Percentiles rank a stretch among this genome's conserved stretches.
These are phyloP conservation scores for Protomyces gravidus DNA, from an alignment of 1,139 yeast genomes.

Conservation along the genomic window DNA sequence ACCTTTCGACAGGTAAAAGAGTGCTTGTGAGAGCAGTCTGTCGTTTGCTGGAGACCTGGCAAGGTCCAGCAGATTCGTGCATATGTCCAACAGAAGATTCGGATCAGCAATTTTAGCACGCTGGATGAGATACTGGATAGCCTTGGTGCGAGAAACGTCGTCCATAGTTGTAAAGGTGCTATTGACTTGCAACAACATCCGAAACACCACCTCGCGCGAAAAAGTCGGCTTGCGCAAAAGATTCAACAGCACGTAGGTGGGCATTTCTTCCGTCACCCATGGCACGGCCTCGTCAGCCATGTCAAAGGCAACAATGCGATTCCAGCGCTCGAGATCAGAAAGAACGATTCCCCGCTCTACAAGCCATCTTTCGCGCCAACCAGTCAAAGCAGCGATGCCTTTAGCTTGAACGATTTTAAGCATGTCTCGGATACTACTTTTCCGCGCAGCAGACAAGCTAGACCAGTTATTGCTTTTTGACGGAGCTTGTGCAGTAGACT, in stretches of 20 bases:
- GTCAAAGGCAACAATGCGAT: background rate
- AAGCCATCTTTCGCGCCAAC: background rate
- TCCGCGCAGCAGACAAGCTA: no score
- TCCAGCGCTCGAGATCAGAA: constrained; percentile 2
- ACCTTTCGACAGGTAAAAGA: background rate
- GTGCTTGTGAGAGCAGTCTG: background rate
- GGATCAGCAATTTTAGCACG: constrained; percentile 2
- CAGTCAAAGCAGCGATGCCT: background rate
- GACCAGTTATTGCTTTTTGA: no score
- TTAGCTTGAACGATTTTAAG: no score
- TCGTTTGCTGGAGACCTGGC: background rate
- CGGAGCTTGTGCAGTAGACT: no score
- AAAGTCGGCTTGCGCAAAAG: constrained; percentile 4
- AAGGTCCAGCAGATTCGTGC: background rate
- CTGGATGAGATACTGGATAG: background rate
- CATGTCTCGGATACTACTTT: no score
- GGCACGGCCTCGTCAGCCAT: constrained; percentile 6
- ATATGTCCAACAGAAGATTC: background rate
- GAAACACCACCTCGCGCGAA: background rate
- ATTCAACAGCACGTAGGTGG: constrained; percentile 1
- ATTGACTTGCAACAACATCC: background rate
- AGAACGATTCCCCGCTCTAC: background rate
- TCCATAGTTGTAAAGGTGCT: background rate
- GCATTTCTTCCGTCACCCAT: background rate
- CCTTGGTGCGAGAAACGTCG: constrained; percentile 1